Percentiles rank a stretch among this genome's conserved stretches.
Evolutionary conservation across 148 eudicot species (phyloP).

Genomic region (Nyssa sinensis): DNA sequence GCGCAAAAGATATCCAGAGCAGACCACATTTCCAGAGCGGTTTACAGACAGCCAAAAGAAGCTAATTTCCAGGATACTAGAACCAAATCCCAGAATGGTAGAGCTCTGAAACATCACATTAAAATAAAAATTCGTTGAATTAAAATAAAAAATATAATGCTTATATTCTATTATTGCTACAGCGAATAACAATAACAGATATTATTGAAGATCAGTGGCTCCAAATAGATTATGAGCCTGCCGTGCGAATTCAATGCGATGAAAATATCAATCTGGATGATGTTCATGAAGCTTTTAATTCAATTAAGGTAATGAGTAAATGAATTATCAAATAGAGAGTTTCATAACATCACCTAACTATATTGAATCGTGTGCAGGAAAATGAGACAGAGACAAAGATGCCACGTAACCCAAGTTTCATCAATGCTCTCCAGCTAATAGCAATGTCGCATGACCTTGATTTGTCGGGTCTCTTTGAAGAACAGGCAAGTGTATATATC

Average conservation of each 20-base stretch:
- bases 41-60: slow-evolving; percentile 29
- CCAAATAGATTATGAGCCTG: slow-evolving; percentile 30
- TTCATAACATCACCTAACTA: neutral
- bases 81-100: slow-evolving; percentile 28
- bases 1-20: slow-evolving; percentile 29
- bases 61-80: slow-evolving; percentile 31
- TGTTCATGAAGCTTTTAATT: slow-evolving; percentile 21
- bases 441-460: slow-evolving; percentile 39
- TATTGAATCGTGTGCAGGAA: slow-evolving; percentile 21
- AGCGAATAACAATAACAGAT: slow-evolving; percentile 40
- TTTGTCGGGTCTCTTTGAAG: slow-evolving; percentile 39
- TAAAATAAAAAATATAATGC: neutral
- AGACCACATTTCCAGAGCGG: slow-evolving; percentile 36
- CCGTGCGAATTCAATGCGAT: slow-evolving; percentile 14
- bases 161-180: slow-evolving; percentile 13
- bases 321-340: neutral
- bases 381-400: slow-evolving; percentile 14
- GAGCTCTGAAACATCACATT: neutral
- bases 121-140: neutral
- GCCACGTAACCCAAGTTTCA: slow-evolving; percentile 26
- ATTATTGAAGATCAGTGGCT: slow-evolving; percentile 39
- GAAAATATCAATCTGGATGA: slow-evolving; percentile 14
- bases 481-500: slow-evolving; percentile 24
- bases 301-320: slow-evolving; percentile 22
- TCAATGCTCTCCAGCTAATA: slow-evolving; percentile 47